Percentiles rank a stretch among this genome's conserved stretches.
These are phyloP conservation scores for Maudiozyma saulgeensis DNA, from an alignment of 805 yeast genomes.

Conservation along the genomic window DNA sequence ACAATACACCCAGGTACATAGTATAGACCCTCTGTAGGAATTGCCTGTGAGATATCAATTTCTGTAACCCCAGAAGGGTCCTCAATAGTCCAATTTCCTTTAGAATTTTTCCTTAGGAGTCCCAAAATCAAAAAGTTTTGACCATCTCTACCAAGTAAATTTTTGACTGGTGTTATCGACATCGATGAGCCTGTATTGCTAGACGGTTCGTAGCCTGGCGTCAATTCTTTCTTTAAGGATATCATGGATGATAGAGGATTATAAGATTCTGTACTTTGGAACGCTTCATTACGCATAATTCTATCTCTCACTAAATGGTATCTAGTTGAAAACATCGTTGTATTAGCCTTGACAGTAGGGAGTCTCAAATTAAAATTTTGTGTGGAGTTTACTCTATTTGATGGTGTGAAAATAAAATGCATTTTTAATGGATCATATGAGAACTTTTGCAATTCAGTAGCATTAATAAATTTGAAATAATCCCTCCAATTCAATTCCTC, in stretches of 20 bases:
- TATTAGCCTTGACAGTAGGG: constrained; percentile 24
- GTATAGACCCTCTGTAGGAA: constrained; percentile 54
- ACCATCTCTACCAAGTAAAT: constrained; percentile 78
- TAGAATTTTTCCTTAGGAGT: constrained; percentile 48
- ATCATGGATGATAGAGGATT: constrained; percentile 30
- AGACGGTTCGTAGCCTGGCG: constrained; percentile 6
- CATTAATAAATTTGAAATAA: constrained; percentile 56
- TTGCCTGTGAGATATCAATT: constrained; percentile 53
- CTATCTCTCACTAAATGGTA: constrained; percentile 61
- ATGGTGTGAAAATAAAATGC: constrained; percentile 41
- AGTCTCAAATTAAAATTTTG: constrained; percentile 12
- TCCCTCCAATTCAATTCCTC: constrained; percentile 55
- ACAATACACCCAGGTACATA: constrained; percentile 69
- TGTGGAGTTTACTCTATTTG: constrained; percentile 6
- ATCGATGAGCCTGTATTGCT: constrained; percentile 9
- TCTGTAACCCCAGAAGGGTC: constrained; percentile 72
- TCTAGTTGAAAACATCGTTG: constrained; percentile 42
- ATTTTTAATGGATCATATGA: constrained; percentile 51
- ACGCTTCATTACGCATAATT: constrained; percentile 63
- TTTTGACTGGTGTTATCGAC: constrained; percentile 64
- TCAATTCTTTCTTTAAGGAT: constrained; percentile 15
- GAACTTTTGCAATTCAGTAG: constrained; percentile 54
- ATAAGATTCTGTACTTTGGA: constrained; percentile 36
- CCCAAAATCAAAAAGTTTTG: constrained; percentile 72
- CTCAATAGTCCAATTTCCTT: constrained; percentile 67